These are phyloP conservation scores for Microsporum audouinii DNA, from an alignment of 2,329 filamentous ascomycete species.

Conservation along the genomic window DNA sequence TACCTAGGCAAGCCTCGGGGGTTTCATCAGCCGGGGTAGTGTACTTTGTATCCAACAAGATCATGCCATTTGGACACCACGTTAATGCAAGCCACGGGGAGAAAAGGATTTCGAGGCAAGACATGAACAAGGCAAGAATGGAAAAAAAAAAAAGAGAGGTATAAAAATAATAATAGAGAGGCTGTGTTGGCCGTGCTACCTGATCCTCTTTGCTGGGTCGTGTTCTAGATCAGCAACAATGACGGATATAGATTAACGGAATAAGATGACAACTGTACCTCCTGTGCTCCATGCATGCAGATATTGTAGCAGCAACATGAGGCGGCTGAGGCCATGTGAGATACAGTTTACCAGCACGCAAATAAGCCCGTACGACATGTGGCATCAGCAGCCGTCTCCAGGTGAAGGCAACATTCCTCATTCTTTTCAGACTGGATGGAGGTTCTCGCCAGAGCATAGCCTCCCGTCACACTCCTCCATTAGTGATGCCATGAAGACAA, in stretches of 20 bases:
- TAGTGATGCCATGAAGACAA: background rate
- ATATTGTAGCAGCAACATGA: background rate
- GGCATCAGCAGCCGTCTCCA: background rate
- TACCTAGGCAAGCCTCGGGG: background rate
- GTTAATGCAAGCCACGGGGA: background rate
- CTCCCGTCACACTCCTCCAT: background rate
- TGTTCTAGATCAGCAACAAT: background rate
- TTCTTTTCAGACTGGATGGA: too few relatives aligned
- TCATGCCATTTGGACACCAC: background rate
- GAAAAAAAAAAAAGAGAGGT: background rate
- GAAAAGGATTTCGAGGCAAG: background rate
- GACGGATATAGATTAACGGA: background rate
- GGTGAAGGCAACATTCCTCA: background rate
- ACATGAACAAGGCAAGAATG: background rate
- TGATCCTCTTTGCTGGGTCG: background rate
- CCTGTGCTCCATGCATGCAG: background rate
- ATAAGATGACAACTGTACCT: background rate
- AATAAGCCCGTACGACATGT: background rate
- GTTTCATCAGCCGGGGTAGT: background rate
- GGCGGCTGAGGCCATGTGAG: background rate
- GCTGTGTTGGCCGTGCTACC: background rate
- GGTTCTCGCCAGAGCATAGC: background rate
- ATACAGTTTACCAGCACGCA: background rate
- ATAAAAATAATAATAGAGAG: background rate
- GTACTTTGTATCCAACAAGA: background rate